Evolutionary conservation across 768 basidiomycete genomes (phyloP).

Genomic region (Candolleomyces eurysporus): DNA sequence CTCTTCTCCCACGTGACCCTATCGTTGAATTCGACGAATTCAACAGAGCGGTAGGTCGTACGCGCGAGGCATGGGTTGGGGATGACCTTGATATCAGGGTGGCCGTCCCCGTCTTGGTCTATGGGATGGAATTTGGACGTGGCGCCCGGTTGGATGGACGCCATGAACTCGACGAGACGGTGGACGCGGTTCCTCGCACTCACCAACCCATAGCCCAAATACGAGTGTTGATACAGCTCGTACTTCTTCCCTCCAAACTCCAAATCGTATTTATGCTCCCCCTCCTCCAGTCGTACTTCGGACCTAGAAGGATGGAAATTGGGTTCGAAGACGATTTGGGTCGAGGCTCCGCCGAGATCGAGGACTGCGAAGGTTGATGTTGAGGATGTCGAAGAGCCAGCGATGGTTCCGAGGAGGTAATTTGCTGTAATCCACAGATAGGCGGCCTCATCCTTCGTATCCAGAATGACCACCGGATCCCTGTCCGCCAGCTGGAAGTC

Average conservation of each 20-base stretch:
- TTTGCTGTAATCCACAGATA: conserved; percentile 99
- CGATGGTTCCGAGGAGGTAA: conserved; percentile 77
- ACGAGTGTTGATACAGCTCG: conserved; percentile 94
- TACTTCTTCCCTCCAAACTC: conserved; percentile 68
- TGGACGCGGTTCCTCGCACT: conserved; percentile 81
- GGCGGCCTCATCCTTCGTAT: conserved; percentile 94
- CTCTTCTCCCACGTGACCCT: conserved; percentile 34
- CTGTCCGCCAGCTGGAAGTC: conserved; percentile 58
- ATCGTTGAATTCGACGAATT: conserved; percentile 43
- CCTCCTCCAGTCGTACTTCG: conserved; percentile 53
- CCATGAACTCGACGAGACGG: conserved; percentile 86
- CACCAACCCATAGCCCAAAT: conserved; percentile 96
- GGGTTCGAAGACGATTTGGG: conserved; percentile 97
- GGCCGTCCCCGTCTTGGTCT: conserved; percentile 12
- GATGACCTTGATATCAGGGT: conserved; percentile 24
- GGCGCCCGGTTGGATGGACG: conserved; percentile 33
- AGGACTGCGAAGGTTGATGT: conserved; percentile 76
- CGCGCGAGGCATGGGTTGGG: conserved; percentile 83
- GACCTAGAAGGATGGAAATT: conserved; percentile 35
- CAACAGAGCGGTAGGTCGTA: conserved; percentile 60
- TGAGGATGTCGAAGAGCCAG: too few relatives aligned
- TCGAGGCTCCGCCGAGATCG: conserved; percentile 95
- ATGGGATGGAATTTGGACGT: conserved; percentile 17
- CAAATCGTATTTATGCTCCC: conserved; percentile 91
- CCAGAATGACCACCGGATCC: conserved; percentile 85